Base-by-base conservation (phyloP, 306 rosid genomes). In the Cicer bijugum region DNA sequence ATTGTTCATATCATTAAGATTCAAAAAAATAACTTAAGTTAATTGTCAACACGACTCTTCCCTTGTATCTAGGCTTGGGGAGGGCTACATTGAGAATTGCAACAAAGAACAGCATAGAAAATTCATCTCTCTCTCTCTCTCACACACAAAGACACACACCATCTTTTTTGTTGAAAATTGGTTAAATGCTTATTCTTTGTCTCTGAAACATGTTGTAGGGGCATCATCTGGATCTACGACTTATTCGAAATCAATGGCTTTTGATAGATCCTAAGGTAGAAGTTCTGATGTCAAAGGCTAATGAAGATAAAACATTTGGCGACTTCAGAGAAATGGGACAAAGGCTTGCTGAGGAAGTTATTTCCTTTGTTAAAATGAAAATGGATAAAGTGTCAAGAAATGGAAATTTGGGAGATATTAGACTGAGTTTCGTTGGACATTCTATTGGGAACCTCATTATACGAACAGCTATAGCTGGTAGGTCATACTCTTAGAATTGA, bases 291-390 rank as follows among this genome's bases (percentile, higher is more conserved):
- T 92, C 97, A 1, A 89, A 88, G 86, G 85, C 82, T 59, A 92
- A 92, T 77, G 96, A 92, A 71, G 96, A 92, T 67, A 92, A 84
- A 85, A 92, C 97, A 52, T 86, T 89, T n/a, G 96, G 93, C 67
- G 97, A 92, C 81, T 92, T 92, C 76, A 88, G 96, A 86, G 91
- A 92, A 86, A 92, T 92, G 97, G 97, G 97, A 74, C 82, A 59
- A 52, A 84, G 97, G 84, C 85, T 92, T 72, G 96, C 97, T 20
- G 84, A 86, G 86, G 97, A 92, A 84, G 90, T 92, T 59, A 46
- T 86, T 73, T 82, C 92, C 50, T 92, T 92, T 60, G 80, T 92
- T 59, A 92, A 88, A 80, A 92, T 61, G 85, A 88, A 82, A 84
- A 88, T 92, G 90, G 96, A 89, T 50, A 89, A 84, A 81, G 88